Conservation (phyloP, 495 filamentous ascomycete species). For the Lineolata rhizophorae region DNA sequence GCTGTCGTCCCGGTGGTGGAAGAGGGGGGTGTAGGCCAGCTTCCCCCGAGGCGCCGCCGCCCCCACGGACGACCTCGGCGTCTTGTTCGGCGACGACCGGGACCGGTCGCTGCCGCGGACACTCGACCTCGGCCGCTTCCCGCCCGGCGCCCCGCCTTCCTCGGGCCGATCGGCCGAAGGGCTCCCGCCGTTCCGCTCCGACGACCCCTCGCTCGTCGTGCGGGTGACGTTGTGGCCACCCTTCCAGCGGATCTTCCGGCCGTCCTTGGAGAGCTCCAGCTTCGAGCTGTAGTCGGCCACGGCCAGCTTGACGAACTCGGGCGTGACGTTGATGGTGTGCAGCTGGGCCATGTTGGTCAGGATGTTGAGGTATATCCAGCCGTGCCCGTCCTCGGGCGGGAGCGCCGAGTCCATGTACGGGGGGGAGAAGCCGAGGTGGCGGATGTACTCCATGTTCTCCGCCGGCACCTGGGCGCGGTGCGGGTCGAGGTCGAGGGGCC, state of each 20-base stretch:
- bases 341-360: slow-evolving; percentile 63
- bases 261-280: slow-evolving; percentile 52
- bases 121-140: slow-evolving; percentile 6
- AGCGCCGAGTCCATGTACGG: slow-evolving; percentile 29
- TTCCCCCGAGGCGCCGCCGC: no score
- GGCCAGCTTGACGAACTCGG: slow-evolving; percentile 46
- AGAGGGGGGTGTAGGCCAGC: slow-evolving; percentile 18
- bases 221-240: slow-evolving; percentile 37
- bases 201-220: slow-evolving; percentile 30
- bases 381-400: slow-evolving; percentile 18
- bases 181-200: slow-evolving; percentile 9
- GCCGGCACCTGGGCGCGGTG: slow-evolving; percentile 39
- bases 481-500: slow-evolving; percentile 49
- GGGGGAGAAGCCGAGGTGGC: slow-evolving; percentile 40
- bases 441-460: slow-evolving; percentile 57
- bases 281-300: slow-evolving; percentile 40
- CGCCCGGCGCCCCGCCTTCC: slow-evolving; percentile 1
- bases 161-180: neutral
- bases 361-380: slow-evolving; percentile 69
- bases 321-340: slow-evolving; percentile 55
- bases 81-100: neutral
- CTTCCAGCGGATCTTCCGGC: slow-evolving; percentile 51
- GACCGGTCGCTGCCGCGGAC: neutral
- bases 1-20: slow-evolving; percentile 14
- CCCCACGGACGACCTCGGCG: neutral